Conservation (phyloP, 108 stramenopile genomes). For the Ochromonas danica region DNA sequence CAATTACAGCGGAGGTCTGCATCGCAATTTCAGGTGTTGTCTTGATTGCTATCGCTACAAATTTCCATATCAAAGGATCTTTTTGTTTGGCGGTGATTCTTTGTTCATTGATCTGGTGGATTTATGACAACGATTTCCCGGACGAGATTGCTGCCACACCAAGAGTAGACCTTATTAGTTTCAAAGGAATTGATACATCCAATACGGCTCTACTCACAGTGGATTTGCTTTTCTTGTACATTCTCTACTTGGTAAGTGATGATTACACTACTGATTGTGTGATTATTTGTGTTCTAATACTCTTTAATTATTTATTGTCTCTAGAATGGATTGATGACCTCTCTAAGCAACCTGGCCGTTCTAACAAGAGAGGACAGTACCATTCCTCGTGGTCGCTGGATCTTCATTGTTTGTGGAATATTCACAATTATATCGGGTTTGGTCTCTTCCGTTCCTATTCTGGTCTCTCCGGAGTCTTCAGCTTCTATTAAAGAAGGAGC, state of each 20-base stretch:
- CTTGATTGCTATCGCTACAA: neutral
- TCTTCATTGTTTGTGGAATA: constrained; percentile 17
- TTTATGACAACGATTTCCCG: constrained; percentile 31
- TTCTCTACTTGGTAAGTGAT: constrained; percentile 9
- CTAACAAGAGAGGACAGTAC: constrained; percentile 22
- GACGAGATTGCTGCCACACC: neutral
- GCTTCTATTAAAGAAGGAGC: constrained; percentile 32
- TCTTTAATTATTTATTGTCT: too few species aligned
- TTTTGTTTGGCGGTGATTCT: constrained; percentile 22
- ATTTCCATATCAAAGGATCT: constrained; percentile 30
- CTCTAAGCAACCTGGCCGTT: constrained; percentile 6
- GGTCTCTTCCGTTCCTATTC: neutral
- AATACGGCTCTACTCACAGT: neutral
- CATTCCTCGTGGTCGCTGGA: constrained; percentile 5
- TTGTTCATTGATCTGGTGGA: constrained; percentile 26
- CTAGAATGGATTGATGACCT: constrained; percentile 31
- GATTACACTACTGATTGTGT: too few species aligned
- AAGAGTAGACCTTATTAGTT: neutral
- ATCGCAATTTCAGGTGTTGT: constrained; percentile 22
- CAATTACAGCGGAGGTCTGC: constrained; percentile 22
- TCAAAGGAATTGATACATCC: neutral
- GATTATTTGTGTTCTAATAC: too few species aligned
- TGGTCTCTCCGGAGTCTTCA: constrained; percentile 30
- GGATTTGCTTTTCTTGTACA: constrained; percentile 25
- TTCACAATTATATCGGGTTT: constrained; percentile 3